Evolutionary conservation across 495 filamentous ascomycete genomes (phyloP).

Genomic region (Annulohypoxylon bovei): DNA sequence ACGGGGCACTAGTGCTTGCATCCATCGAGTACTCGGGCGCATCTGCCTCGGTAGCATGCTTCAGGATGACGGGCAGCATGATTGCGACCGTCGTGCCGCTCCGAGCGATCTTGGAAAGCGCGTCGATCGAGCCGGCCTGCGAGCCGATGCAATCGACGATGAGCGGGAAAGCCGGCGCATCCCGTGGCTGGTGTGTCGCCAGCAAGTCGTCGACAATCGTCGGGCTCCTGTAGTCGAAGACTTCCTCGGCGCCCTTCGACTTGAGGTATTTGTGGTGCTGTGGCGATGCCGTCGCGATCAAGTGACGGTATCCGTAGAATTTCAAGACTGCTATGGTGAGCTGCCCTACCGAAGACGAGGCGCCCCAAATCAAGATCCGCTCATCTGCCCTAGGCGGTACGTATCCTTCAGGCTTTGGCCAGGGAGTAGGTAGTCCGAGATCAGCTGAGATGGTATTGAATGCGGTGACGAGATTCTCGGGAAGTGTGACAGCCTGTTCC

Average conservation of each 20-base stretch:
- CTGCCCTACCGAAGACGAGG: slow-evolving; percentile 60
- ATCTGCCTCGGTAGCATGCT: slow-evolving; percentile 50
- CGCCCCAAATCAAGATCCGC: slow-evolving; percentile 65
- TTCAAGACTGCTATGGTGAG: slow-evolving; percentile 60
- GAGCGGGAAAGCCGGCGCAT: slow-evolving; percentile 47
- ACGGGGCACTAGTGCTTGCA: slow-evolving; percentile 46
- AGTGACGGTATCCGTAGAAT: slow-evolving; percentile 59
- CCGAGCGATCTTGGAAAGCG: slow-evolving; percentile 56
- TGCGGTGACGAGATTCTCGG: slow-evolving; percentile 63
- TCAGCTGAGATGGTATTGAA: slow-evolving; percentile 58
- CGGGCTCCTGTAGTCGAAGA: slow-evolving; percentile 59
- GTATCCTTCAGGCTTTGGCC: slow-evolving; percentile 54
- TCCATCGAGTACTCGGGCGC: slow-evolving; percentile 59
- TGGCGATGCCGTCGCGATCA: slow-evolving; percentile 59
- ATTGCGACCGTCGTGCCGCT: slow-evolving; percentile 58
- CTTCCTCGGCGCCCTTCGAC: slow-evolving; percentile 52
- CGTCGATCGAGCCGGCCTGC: slow-evolving; percentile 50
- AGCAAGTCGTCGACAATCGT: slow-evolving; percentile 51
- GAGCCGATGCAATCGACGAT: slow-evolving; percentile 67
- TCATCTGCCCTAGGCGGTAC: slow-evolving; percentile 41
- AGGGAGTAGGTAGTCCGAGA: slow-evolving; percentile 57
- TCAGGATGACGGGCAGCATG: slow-evolving; percentile 62
- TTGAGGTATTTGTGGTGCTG: slow-evolving; percentile 55
- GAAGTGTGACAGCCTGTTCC: slow-evolving; percentile 59
- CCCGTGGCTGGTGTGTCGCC: slow-evolving; percentile 22